These are phyloP conservation scores for Wakefieldia striispora DNA, from an alignment of 768 basidiomycete genomes.

Conservation along the genomic window DNA sequence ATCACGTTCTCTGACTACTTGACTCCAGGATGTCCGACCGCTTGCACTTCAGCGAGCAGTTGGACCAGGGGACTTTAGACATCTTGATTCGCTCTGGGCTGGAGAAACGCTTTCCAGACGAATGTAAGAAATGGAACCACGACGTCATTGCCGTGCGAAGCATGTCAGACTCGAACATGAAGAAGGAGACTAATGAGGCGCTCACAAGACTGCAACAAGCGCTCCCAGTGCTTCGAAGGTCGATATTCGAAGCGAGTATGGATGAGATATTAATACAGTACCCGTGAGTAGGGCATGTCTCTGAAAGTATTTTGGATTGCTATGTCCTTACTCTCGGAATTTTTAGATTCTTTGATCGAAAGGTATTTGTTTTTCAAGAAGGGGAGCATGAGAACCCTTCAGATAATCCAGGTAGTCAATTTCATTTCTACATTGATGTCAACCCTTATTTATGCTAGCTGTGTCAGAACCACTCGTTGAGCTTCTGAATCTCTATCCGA, in stretches of 20 bases:
- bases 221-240: conserved; percentile 5
- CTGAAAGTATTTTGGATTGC: not conserved
- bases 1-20: not conserved
- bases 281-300: conserved; percentile 14
- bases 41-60: conserved; percentile 21
- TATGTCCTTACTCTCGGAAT: not conserved
- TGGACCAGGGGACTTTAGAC: conserved; percentile 25
- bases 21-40: conserved; percentile 19
- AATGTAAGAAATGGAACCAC: conserved; percentile 25
- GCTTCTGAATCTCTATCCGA: conserved; percentile 11
- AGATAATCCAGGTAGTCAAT: conserved; percentile 4
- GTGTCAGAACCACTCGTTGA: conserved; percentile 11
- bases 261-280: conserved; percentile 20
- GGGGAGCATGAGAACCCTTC: not conserved
- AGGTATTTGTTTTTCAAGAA: conserved; percentile 6
- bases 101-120: conserved; percentile 19
- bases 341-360: conserved; percentile 17
- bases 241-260: conserved; percentile 26
- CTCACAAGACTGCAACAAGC: conserved; percentile 4
- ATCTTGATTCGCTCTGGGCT: conserved; percentile 32
- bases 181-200: not conserved
- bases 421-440: not conserved
- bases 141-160: conserved; percentile 1
- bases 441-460: not conserved
- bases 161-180: not conserved